These are phyloP conservation scores for Metarhizium guizhouense DNA, from an alignment of 2,329 filamentous ascomycete species.

Conservation along the genomic window DNA sequence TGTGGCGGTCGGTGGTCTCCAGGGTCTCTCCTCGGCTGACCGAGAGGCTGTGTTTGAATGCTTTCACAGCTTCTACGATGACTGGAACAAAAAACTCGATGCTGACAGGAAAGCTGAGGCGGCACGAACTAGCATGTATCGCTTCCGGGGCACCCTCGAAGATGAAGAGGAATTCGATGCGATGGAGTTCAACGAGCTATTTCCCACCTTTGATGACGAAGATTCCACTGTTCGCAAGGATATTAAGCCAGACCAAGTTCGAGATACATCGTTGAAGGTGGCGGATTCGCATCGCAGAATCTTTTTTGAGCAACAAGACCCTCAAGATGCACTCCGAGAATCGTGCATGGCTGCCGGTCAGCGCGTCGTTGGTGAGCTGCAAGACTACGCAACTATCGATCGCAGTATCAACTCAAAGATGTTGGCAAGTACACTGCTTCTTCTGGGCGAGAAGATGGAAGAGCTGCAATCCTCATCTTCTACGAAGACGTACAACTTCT, in stretches of 20 bases:
- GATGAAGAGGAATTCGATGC: conserved; percentile 67
- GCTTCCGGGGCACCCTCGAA: conserved; percentile 69
- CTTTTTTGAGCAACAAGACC: conserved; percentile 34
- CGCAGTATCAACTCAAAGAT: conserved; percentile 41
- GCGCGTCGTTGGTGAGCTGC: conserved; percentile 21
- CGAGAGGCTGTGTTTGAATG: conserved; percentile 53
- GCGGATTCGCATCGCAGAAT: conserved; percentile 50
- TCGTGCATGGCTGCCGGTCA: conserved; percentile 36
- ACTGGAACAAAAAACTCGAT: conserved; percentile 72
- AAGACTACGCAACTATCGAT: conserved; percentile 19
- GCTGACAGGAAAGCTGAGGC: conserved; percentile 69
- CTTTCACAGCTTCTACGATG: conserved; percentile 64
- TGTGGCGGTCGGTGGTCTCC: conserved; percentile 38
- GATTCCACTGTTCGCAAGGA: conserved; percentile 22
- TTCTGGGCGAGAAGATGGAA: conserved; percentile 52
- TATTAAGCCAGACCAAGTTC: conserved; percentile 32
- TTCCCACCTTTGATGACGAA: conserved; percentile 61
- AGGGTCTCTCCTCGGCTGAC: conserved; percentile 29
- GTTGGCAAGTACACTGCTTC: conserved; percentile 57
- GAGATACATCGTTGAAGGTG: conserved; percentile 50
- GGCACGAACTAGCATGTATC: conserved; percentile 68
- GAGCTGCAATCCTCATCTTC: conserved; percentile 29
- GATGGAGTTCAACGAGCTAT: conserved; percentile 69
- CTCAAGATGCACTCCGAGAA: conserved; percentile 32
- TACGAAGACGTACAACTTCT: conserved; percentile 68